A percentile compares a stretch with the other conserved stretches of the same genome.
Evolutionary conservation across 2,329 filamentous ascomycete genomes (phyloP).

Genomic region (Cytospora mali): DNA sequence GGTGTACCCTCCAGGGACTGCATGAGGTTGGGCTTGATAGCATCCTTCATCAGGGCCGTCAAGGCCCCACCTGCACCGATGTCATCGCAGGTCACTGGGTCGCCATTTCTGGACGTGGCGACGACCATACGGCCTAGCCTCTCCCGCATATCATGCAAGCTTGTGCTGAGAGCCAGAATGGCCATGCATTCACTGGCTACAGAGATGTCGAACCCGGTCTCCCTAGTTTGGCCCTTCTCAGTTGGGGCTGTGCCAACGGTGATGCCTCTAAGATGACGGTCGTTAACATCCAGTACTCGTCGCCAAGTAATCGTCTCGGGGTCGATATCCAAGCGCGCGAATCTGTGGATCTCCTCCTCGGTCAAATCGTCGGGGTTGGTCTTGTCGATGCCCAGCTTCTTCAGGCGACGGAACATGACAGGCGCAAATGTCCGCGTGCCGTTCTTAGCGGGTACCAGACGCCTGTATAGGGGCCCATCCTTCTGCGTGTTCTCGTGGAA

Average conservation of each 20-base stretch:
- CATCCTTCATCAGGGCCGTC: conserved; percentile 94
- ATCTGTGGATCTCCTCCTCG: conserved; percentile 81
- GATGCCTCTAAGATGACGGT: conserved; percentile 86
- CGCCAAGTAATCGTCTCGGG: conserved; percentile 97
- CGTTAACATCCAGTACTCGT: conserved; percentile 94
- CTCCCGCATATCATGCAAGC: conserved; percentile 85
- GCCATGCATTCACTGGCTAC: conserved; percentile 99
- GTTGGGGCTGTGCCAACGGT: conserved; percentile 87
- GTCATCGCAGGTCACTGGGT: conserved; percentile 94
- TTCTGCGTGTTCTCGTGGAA: conserved; percentile 98
- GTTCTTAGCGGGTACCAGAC: conserved; percentile 87
- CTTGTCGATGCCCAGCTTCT: conserved; percentile 96
- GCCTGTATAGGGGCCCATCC: conserved; percentile 82
- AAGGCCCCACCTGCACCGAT: conserved; percentile 90
- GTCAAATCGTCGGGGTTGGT: conserved; percentile 90
- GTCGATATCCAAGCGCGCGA: conserved; percentile 95
- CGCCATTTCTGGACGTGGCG: conserved; percentile 79
- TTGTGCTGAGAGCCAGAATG: conserved; percentile 89
- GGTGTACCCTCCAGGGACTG: conserved; percentile 96
- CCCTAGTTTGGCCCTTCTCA: conserved; percentile 83
- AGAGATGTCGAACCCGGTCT: conserved; percentile 96
- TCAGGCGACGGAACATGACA: conserved; percentile 88
- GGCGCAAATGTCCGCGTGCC: conserved; percentile 85
- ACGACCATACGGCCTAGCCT: conserved; percentile 95
- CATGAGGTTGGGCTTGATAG: conserved; percentile 99